Evolutionary conservation across 305 asterid genomes (phyloP).

Genomic region (Fraxinus paxiana): DNA sequence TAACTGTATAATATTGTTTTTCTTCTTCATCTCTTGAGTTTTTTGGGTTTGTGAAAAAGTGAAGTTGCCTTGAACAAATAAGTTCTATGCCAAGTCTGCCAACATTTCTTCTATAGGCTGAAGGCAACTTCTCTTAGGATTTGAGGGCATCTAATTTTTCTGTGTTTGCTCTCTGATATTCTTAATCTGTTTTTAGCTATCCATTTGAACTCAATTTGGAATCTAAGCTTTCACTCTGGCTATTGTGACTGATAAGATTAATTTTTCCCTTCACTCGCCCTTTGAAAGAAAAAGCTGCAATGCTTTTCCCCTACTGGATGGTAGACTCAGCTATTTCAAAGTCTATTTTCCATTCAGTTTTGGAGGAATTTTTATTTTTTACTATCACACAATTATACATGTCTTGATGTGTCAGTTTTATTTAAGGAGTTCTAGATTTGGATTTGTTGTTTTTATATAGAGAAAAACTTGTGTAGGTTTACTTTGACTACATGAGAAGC

Average conservation of each 20-base stretch:
- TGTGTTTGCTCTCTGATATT: neutral
- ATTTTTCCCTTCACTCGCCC: neutral
- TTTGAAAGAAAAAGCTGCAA: neutral
- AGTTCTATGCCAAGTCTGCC: neutral
- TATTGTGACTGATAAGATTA: neutral
- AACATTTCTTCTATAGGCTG: neutral
- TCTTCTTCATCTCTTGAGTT: neutral
- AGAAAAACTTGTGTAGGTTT: conserved; percentile 52
- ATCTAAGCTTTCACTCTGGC: neutral
- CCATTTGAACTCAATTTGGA: neutral
- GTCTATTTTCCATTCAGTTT: conserved; percentile 3
- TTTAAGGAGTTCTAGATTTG: conserved; percentile 11
- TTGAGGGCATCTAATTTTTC: neutral
- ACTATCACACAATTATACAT: neutral
- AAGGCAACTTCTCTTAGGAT: conserved; percentile 1
- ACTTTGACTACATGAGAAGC: conserved; percentile 82
- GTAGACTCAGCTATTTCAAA: conserved; percentile 5
- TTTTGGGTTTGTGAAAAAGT: conserved; percentile 2
- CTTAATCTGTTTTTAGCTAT: neutral
- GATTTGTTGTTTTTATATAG: conserved; percentile 17
- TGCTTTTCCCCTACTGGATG: neutral
- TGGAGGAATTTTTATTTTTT: conserved; percentile 6
- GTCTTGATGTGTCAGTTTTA: conserved; percentile 3
- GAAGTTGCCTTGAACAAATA: conserved; percentile 1
- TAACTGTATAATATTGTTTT: neutral